Evolutionary conservation across 345 rosid species (phyloP), one percentile per base, ranked within the genome.

Genomic region (Clarkia xantiana): DNA sequence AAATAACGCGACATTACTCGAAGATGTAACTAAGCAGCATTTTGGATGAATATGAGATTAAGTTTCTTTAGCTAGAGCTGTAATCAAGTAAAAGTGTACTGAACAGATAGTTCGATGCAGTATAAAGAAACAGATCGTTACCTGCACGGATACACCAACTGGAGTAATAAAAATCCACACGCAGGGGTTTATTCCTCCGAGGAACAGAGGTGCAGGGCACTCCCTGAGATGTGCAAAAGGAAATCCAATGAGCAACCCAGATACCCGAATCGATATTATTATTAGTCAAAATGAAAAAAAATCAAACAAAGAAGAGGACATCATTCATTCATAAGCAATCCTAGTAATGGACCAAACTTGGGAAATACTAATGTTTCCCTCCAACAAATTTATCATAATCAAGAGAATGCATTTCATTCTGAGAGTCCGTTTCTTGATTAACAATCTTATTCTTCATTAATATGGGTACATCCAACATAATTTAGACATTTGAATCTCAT

Each of bases 121-220:
- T 29, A 58, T 12, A 14, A 44, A 18, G 41, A 19, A 58, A 42
- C 14, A 41, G 8, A 42, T 18, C 14, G 25, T 25, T 71, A 79
- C 94, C 91, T 59, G 86, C 78, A 67, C 77, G 72, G 65, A 87
- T 74, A 62, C 72, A 81, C 85, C 90, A 87, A 45, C 96, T 84
- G 22, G 94, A 87, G 59, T 81, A 84, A 71, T 77, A 87, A 45
- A 76, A 49, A 15, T 87, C 88, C 8, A 84, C 94, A 0, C 86
- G 85, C 48, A 56, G 76, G 40, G 75, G 91, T 55, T 75, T 78
- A 51, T 71, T 62, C 44, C 54, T 69, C 49, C 67, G 62, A 9
- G 89, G 82, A 10, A 82, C 22, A 45, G 76, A 73, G 59, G 80
- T 59, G 53, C 63, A 70, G 1, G 76, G 78, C 44, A 77, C 77